Evolutionary conservation across 2,329 filamentous ascomycete species (phyloP), one percentile per base, ranked within the genome.

Genomic region (Alternaria atra): DNA sequence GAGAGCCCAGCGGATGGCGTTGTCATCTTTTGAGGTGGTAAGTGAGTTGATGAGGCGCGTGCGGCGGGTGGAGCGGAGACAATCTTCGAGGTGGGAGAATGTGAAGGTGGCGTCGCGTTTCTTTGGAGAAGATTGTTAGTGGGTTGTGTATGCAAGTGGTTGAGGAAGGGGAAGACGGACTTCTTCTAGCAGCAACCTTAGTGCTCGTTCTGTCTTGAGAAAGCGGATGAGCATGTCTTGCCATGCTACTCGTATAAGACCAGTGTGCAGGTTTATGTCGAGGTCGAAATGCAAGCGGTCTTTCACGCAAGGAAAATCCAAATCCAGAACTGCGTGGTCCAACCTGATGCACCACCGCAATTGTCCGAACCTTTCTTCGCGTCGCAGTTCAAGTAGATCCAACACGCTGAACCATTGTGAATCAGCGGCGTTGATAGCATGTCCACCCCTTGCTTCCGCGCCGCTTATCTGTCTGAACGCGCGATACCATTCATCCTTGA

Each of bases 21-120:
- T 60, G 35, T 73, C 67, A 3, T 53, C 42, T 7, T 56, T 61
- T 4, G 63, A 30, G 4, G 61, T 23, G 0, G 47, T 52, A 1
- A 76, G 69, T 0, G 58, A 40, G 5, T 63, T 40, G 8, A 63
- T 63, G 6, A 75, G 50, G 1, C 67, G 66, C 13, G 65, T 56
- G n/a, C 75, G 73, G n/a, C 75, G 71, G 2, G 72, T 42, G 3
- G 62, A 50, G 20, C 74, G 69, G 2, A 77, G 55, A 52, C 73
- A 74, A 52, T 77, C 74, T 63, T 74, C 73, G 12, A 53, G 17
- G 43, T 65, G 65, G 32, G 55, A 64, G 52, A 68, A 77, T 1
- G 74, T 74, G 35, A 68, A 73, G 0, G 2, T 9, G 0, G 62
- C 62, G 6, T 63, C 37, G 27, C 30, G 46, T 50, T 68, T 72